Percentiles rank a stretch among this genome's conserved stretches.
phyloP scores from a whole-genome alignment of 176 grass and related monocot genomes.

The Tillandsia leiboldiana region DNA sequence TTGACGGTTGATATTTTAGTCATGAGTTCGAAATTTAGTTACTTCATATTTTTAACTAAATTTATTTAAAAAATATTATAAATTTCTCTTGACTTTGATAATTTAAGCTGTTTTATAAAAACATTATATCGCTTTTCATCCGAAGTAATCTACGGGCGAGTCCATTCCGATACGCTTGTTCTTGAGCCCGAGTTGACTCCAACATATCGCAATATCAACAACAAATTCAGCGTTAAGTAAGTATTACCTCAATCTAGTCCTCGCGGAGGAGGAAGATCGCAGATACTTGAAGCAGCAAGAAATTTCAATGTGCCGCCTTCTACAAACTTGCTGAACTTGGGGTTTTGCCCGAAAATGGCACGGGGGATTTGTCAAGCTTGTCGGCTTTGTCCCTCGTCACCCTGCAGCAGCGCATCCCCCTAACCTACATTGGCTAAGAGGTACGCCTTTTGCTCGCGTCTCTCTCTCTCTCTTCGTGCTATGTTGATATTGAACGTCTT shows the following conservation, averaged over 20 bases:
- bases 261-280: slow-evolving; percentile 86
- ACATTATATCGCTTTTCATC: no score
- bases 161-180: slow-evolving; percentile 75
- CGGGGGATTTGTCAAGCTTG: background rate
- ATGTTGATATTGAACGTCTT: background rate
- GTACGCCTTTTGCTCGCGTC: background rate
- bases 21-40: no score
- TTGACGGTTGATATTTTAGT: no score
- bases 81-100: no score
- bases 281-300: slow-evolving; percentile 97
- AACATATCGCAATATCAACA: slow-evolving; percentile 70
- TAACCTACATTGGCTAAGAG: background rate
- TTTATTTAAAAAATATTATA: no score
- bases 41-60: no score
- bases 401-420: background rate
- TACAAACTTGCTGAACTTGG: slow-evolving; percentile 23
- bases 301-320: slow-evolving; percentile 64
- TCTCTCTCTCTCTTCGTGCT: background rate
- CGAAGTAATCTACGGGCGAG: background rate
- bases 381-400: background rate
- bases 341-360: background rate
- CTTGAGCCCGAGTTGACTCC: slow-evolving; percentile 57
- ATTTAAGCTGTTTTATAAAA: no score
- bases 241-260: slow-evolving; percentile 89
- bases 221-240: slow-evolving; percentile 97